Evolutionary conservation across 2,329 filamentous ascomycete species (phyloP), one percentile per base, ranked within the genome.

Genomic region (Raffaelea albimanens): DNA sequence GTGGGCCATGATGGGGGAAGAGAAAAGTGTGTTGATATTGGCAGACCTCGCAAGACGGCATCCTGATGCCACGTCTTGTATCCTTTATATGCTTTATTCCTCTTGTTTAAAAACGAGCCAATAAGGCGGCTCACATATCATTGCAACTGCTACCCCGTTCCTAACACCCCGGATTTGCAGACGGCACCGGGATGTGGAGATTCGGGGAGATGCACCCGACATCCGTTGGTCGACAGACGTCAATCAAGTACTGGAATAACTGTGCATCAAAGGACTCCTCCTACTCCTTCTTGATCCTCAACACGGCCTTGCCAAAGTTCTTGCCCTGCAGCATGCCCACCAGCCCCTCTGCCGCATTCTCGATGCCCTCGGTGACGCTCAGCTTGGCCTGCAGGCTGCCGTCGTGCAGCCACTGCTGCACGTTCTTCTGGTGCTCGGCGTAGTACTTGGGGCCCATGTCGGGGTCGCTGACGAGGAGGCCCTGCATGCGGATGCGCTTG

Each of bases 291-390:
- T 47, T 57, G 36, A 76, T 64, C 71, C 87, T 85, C 58, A 93
- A 59, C 20, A 93, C 76, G 16, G 87, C 85, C 76, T 95, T 95
- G 56, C 88, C 88, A 66, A 89, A 86, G 70, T 94, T 94, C 65
- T 85, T 76, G 43, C 88, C 88, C 58, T 77, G 63, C 47, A 93
- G 72, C 70, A 94, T 81, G 13, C 80, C 85, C 13, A 91, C 65
- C 51, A 94, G 72, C 0, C 83, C 88, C 48, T 89, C 77, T 5
- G 79, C 69, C 1, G 82, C 83, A 52, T 86, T 81, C 52, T 94
- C 88, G 50, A 94, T 89, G 19, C 87, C 87, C 46, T 82, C 72
- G 0, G 83, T 88, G 49, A 85, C 68, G 57, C 75, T 69, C 52
- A 83, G 70, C 66, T 82, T 80, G 44, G 79, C 75, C 71, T 85